Base-by-base conservation (phyloP, 2,329 filamentous ascomycete species). In the Cladosporium sp. region DNA sequence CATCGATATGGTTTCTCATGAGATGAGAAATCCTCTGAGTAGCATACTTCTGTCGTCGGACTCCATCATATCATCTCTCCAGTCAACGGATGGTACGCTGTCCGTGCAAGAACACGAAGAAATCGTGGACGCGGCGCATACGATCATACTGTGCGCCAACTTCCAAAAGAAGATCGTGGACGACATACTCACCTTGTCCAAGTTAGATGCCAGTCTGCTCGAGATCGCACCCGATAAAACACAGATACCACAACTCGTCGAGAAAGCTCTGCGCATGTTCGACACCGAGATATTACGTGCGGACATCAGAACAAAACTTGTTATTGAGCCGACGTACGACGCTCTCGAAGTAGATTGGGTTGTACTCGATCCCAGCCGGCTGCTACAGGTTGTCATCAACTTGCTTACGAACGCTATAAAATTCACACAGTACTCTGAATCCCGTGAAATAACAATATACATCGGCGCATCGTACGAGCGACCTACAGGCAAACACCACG, bases 361-460 rank as follows among this genome's bases (percentile, higher is more conserved):
- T 3, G 73, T 78, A 23, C 69, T 82, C 0, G 81, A 82, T 65
- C 78, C 79, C 0, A 79, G 76, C 37, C 74, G 80, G 26, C 70
- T 82, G 11, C 76, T 80, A 0, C 80, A 82, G 52, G 78, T 82
- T 5, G 74, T 79, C 44, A 77, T 78, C 65, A 77, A 77, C 52
- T 72, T 82, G 5, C 75, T 82, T n/a, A 82, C 80, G 6, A 82
- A 82, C 58, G 77, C 79, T 0, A 81, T 82, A 72, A 82, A 82
- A 62, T 82, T 82, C 68, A 81, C 80, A 0, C 77, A 79, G 53
- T 70, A 75, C 21, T 73, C 75, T 1, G 63, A 73, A 2, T 66
- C 69, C 7, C 77, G 78, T 0, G 70, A 70, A 10, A 78, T 83
- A 60, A 76, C 74, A 0, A 75, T 83, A 11, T 60, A 50, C 50